These are phyloP conservation scores for Starmerella sp. DNA, from an alignment of 805 yeast genomes.

Conservation along the genomic window DNA sequence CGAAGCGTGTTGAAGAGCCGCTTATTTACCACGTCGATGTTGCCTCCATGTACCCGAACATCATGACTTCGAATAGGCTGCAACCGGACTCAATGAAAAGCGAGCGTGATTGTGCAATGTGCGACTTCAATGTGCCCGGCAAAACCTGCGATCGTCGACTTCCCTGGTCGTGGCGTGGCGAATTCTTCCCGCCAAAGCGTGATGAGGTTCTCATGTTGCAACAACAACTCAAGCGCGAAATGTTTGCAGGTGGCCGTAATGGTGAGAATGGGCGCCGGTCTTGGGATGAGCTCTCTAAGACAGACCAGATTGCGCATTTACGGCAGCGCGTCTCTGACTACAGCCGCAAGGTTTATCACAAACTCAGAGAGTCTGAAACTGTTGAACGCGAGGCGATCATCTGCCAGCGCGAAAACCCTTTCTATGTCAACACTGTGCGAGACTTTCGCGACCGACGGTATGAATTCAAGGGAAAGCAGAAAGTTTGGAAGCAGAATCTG, in stretches of 20 bases:
- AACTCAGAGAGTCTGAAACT: constrained; percentile 69
- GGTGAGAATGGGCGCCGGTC: constrained; percentile 23
- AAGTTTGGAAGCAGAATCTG: constrained; percentile 82
- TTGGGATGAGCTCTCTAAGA: constrained; percentile 64
- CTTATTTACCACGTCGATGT: constrained; percentile 95
- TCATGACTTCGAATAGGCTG: constrained; percentile 91
- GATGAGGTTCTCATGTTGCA: constrained; percentile 86
- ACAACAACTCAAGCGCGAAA: constrained; percentile 67
- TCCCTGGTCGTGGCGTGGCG: constrained; percentile 99
- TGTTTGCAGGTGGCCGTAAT: constrained; percentile 8
- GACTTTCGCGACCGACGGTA: constrained; percentile 92
- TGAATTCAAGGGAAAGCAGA: constrained; percentile 86
- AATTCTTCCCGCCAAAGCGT: constrained; percentile 78
- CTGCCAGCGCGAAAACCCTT: constrained; percentile 96
- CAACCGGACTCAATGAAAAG: constrained; percentile 97
- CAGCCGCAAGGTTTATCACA: constrained; percentile 73
- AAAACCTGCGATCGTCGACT: constrained; percentile 82
- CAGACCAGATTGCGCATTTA: constrained; percentile 65
- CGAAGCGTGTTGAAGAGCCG: constrained; percentile 65
- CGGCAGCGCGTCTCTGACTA: constrained; percentile 74
- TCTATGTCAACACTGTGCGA: constrained; percentile 88
- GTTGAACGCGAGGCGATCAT: constrained; percentile 85
- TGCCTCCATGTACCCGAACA: constrained; percentile 98
- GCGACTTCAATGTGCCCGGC: constrained; percentile 94
- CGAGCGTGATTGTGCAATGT: constrained; percentile 92